These are phyloP conservation scores for Skeletonema costatum DNA, from an alignment of 108 stramenopile genomes.

Conservation along the genomic window DNA sequence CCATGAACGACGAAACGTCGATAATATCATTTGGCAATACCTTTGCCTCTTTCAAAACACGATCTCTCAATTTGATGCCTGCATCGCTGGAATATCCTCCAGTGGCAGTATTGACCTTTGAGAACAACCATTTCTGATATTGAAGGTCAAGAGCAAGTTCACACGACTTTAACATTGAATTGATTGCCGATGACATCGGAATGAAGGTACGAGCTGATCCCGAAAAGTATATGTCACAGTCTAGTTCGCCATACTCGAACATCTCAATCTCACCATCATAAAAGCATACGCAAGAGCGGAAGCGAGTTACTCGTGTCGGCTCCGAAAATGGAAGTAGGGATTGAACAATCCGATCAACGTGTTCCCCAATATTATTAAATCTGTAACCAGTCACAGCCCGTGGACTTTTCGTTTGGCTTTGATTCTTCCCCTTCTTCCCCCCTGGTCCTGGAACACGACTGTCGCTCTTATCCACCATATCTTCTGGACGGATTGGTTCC, in stretches of 20 bases:
- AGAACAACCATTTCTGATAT: slow-evolving; percentile 74
- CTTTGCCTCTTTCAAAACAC: slow-evolving; percentile 83
- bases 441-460: slow-evolving; percentile 9
- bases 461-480: slow-evolving; percentile 20
- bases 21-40: slow-evolving; percentile 89
- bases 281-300: slow-evolving; percentile 77
- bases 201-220: slow-evolving; percentile 75
- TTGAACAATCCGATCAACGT: slow-evolving; percentile 78
- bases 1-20: slow-evolving; percentile 90
- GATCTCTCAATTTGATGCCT: slow-evolving; percentile 78
- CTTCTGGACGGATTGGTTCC: slow-evolving; percentile 68
- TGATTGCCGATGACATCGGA: slow-evolving; percentile 68
- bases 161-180: slow-evolving; percentile 74
- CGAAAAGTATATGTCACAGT: slow-evolving; percentile 71
- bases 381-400: slow-evolving; percentile 72
- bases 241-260: slow-evolving; percentile 77
- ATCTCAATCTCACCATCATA: slow-evolving; percentile 90
- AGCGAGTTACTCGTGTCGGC: slow-evolving; percentile 77
- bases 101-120: slow-evolving; percentile 55
- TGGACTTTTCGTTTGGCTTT: slow-evolving; percentile 44
- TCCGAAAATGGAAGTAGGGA: slow-evolving; percentile 74
- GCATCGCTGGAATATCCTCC: slow-evolving; percentile 39
- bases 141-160: slow-evolving; percentile 73
- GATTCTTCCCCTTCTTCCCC: slow-evolving; percentile 31
- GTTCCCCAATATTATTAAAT: slow-evolving; percentile 81